A percentile compares a stretch with the other conserved stretches of the same genome.
phyloP scores from a whole-genome alignment of 305 asterid species.

The Andrographis paniculata region DNA sequence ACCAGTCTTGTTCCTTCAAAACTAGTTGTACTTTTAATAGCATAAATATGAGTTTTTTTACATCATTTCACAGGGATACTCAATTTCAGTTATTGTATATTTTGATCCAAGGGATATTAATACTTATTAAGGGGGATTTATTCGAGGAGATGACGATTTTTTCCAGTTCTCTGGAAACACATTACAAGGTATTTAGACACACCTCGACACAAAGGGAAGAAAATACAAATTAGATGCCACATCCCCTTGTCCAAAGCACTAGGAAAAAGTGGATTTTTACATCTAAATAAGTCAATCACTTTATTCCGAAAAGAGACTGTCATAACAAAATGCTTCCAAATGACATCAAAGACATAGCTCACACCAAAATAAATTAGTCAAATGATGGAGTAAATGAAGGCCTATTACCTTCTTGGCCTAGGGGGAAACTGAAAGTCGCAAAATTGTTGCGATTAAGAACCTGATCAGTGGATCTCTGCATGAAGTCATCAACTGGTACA shows the following conservation, averaged over 20 bases:
- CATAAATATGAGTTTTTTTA: no score
- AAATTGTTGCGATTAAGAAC: conserved; percentile 57
- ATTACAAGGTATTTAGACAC: no score
- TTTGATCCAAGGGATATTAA: no score
- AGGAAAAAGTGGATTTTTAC: conserved; percentile 1
- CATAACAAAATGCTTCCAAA: conserved; percentile 2
- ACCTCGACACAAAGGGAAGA: neutral
- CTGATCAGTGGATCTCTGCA: conserved; percentile 91
- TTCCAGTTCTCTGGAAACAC: no score
- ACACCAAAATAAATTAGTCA: conserved; percentile 7
- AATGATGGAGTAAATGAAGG: conserved; percentile 15
- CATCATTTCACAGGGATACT: no score
- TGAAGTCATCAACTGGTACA: conserved; percentile 88
- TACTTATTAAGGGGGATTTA: no score
- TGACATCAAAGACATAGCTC: neutral
- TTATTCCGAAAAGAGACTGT: conserved; percentile 6
- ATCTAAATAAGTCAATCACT: neutral
- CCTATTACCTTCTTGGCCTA: conserved; percentile 67
- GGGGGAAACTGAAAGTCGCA: conserved; percentile 52
- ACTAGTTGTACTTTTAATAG: no score
- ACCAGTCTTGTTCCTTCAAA: no score
- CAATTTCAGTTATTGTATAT: no score
- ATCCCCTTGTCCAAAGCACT: neutral
- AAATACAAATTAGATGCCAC: neutral
- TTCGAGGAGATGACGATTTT: no score